Evolutionary conservation across 768 basidiomycete species (phyloP), one percentile per base, ranked within the genome.

Genomic region (Leucocoprinus birnbaumii): DNA sequence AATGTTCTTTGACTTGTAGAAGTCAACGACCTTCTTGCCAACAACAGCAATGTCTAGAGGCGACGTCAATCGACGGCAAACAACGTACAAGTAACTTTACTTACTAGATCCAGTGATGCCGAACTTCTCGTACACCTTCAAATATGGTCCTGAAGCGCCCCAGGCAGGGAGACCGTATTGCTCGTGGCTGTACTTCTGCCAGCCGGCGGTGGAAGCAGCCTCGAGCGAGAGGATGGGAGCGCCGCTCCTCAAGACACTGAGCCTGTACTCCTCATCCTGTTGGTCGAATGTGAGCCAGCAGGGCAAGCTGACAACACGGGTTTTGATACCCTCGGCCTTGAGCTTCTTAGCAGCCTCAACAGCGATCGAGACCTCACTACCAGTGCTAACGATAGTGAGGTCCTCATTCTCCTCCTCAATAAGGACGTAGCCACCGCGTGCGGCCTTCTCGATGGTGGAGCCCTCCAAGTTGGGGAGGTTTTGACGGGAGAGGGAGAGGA

Each of bases 381-480:
- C 95, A 58, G 83, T 85, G 68, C 86, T 86, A 64, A 97, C 91
- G 61, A 98, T 84, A 34, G 93, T 96, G 65, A 98, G 73, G 69
- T 89, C 89, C 71, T 94, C 92, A 55, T 81, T 74, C 49, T 78
- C 73, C 48, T 85, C 86, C 51, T 97, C 95, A 65, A 89, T 81
- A 37, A 96, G 70, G 55, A 96, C 91, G 69, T 97, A 98, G 56
- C 91, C 95, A 63, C 95, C 95, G 61, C 84, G 86, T 56, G 71
- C 65, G 51, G 92, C 94, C 52, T 82, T 82, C 73, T 94, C 91
- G 66, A 97, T 87, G 54, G 89, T 79, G 24, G 93, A 94, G 53
- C 82, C 84, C 65, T 88, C 91, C 57, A 98, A 85, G 68, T 97
- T 94, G 48, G 94, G 94, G 35, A 98, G 81, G 76, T 93, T 94